These are phyloP conservation scores for Obba rivulosa DNA, from an alignment of 768 basidiomycete species.

Conservation along the genomic window DNA sequence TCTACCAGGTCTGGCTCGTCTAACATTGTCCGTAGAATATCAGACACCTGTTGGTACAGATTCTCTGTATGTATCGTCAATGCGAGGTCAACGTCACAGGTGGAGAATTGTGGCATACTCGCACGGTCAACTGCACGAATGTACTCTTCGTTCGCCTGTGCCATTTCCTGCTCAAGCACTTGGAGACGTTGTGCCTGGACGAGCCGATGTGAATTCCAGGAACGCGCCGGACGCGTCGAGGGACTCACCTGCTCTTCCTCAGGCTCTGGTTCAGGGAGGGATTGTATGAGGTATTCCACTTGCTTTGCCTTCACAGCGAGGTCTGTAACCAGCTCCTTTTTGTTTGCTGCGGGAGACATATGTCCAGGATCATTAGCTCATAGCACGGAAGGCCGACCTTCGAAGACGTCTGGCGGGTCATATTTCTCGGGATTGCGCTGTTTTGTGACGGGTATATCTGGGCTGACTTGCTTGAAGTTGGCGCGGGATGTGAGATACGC, in stretches of 20 bases:
- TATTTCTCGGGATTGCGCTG: conserved; percentile 65
- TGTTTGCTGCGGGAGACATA: conserved; percentile 50
- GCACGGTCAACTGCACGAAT: conserved; percentile 64
- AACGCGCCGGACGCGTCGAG: background rate
- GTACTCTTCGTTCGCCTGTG: conserved; percentile 71
- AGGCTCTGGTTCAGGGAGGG: conserved; percentile 71
- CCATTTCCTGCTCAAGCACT: conserved; percentile 65
- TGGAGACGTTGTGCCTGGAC: conserved; percentile 65
- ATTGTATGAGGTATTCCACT: conserved; percentile 78
- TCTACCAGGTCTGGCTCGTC: conserved; percentile 17
- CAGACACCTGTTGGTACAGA: conserved; percentile 21
- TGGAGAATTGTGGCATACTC: conserved; percentile 49
- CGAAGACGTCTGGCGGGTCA: conserved; percentile 68
- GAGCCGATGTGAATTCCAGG: background rate
- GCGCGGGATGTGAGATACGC: conserved; percentile 72
- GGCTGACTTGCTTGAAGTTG: conserved; percentile 73
- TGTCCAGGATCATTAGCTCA: background rate
- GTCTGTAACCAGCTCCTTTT: conserved; percentile 79
- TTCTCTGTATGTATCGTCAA: conserved; percentile 11
- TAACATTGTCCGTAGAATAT: conserved; percentile 20
- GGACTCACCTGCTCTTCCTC: conserved; percentile 65
- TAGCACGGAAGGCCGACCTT: conserved; percentile 40
- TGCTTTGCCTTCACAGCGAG: conserved; percentile 86
- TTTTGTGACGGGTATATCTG: conserved; percentile 81
- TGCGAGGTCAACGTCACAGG: background rate